phyloP scores from a whole-genome alignment of 345 rosid species.

The Citrus glauca region DNA sequence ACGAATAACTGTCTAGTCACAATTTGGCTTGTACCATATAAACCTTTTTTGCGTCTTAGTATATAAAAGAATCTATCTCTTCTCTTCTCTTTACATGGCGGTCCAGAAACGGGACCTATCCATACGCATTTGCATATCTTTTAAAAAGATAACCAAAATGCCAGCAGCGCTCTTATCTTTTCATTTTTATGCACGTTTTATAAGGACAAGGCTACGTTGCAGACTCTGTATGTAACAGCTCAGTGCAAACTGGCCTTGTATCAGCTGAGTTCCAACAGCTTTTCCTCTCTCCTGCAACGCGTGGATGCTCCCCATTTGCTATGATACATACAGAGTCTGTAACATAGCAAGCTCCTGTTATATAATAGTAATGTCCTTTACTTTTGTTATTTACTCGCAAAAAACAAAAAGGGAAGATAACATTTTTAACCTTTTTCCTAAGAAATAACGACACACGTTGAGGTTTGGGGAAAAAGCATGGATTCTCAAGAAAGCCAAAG shows the following conservation, averaged over 20 bases:
- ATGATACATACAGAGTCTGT: no score
- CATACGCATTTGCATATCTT: not conserved
- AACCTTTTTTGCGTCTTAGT: not conserved
- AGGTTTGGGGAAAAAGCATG: not conserved
- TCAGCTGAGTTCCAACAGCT: no score
- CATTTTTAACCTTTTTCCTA: not conserved
- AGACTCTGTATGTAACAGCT: no score
- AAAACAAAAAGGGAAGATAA: not conserved
- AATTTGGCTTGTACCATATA: not conserved
- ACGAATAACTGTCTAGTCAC: not conserved
- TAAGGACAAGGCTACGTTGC: no score
- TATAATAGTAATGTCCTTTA: not conserved
- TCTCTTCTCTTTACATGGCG: not conserved
- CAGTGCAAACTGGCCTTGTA: no score
- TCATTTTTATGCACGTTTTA: not conserved
- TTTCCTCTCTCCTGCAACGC: no score
- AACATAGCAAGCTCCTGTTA: no score
- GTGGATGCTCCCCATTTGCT: no score
- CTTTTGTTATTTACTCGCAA: not conserved
- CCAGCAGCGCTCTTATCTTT: no score
- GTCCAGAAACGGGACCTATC: conserved; percentile 1
- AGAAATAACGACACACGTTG: no score
- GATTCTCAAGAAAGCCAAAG: not conserved
- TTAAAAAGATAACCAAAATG: not conserved
- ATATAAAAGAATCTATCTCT: not conserved